phyloP scores from a whole-genome alignment of 2,329 filamentous ascomycete species.

The Alternaria consortialis region DNA sequence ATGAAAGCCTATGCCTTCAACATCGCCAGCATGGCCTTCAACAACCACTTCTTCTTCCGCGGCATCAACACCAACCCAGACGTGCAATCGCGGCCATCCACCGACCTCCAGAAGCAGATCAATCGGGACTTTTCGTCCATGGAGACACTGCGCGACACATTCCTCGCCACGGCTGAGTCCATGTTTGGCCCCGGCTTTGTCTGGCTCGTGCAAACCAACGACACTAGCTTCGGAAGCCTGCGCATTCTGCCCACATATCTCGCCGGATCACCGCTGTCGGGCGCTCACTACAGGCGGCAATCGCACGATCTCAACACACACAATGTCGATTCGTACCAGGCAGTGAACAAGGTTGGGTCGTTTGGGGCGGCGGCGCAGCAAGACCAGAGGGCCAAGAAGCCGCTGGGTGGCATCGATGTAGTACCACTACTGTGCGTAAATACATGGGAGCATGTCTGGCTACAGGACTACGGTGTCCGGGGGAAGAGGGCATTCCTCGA shows the following conservation, averaged over 20 bases:
- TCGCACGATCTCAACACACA: conserved; percentile 73
- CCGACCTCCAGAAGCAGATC: conserved; percentile 68
- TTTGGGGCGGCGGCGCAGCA: conserved; percentile 49
- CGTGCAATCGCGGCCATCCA: conserved; percentile 37
- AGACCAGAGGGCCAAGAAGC: conserved; percentile 51
- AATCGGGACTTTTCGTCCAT: conserved; percentile 79
- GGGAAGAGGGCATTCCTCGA: conserved; percentile 81
- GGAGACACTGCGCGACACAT: conserved; percentile 80
- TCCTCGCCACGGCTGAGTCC: conserved; percentile 79
- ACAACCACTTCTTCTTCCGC: conserved; percentile 86
- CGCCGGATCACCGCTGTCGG: conserved; percentile 86
- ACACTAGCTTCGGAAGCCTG: conserved; percentile 58
- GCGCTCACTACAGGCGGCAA: conserved; percentile 81
- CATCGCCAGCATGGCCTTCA: conserved; percentile 94
- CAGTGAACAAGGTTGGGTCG: conserved; percentile 51
- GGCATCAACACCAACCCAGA: conserved; percentile 54
- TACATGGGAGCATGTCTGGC: conserved; percentile 95
- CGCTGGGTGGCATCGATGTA: conserved; percentile 73
- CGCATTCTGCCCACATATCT: conserved; percentile 88
- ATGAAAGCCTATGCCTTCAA: conserved; percentile 85
- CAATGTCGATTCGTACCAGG: conserved; percentile 41
- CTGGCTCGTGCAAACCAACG: conserved; percentile 77
- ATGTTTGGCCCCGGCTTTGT: conserved; percentile 99
- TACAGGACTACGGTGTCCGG: conserved; percentile 79
- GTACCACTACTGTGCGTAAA: conserved; percentile 88